Conservation (phyloP, 2,329 filamentous ascomycete genomes). For the Apiospora hydei region DNA sequence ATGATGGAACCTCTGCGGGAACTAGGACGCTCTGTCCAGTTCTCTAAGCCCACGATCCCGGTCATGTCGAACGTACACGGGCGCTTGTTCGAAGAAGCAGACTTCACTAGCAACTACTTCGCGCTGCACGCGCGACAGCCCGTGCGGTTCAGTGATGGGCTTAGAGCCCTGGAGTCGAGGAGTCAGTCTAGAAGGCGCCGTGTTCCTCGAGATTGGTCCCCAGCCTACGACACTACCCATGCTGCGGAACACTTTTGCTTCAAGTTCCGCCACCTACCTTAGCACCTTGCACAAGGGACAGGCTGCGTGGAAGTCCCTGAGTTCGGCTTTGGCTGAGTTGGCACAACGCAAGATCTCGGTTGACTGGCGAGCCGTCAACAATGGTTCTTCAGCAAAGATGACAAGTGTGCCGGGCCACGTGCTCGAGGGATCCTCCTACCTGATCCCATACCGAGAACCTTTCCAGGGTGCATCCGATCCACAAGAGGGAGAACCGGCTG, state of each 20-base stretch:
- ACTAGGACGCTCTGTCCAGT: constrained; percentile 19
- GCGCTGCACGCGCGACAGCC: constrained; percentile 25
- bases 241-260: constrained; percentile 25
- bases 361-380: constrained; percentile 25
- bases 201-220: constrained; percentile 27
- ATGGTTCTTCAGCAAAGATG: constrained; percentile 25
- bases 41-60: constrained; percentile 28
- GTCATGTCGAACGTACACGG: constrained; percentile 30
- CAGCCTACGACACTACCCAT: constrained; percentile 26
- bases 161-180: constrained; percentile 10
- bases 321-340: constrained; percentile 23
- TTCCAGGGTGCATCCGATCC: neutral
- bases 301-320: constrained; percentile 25
- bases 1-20: constrained; percentile 25
- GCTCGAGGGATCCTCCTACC: constrained; percentile 20
- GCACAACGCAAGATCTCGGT: constrained; percentile 22
- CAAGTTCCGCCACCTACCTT: constrained; percentile 21
- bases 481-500: neutral
- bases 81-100: constrained; percentile 5
- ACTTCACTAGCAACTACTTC: constrained; percentile 27
- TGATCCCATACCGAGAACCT: constrained; percentile 19
- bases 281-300: constrained; percentile 25
- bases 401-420: constrained; percentile 27
- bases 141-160: constrained; percentile 22
- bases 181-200: neutral